These are phyloP conservation scores for Melastoma candidum DNA, from an alignment of 441 rosid species.

Conservation along the genomic window DNA sequence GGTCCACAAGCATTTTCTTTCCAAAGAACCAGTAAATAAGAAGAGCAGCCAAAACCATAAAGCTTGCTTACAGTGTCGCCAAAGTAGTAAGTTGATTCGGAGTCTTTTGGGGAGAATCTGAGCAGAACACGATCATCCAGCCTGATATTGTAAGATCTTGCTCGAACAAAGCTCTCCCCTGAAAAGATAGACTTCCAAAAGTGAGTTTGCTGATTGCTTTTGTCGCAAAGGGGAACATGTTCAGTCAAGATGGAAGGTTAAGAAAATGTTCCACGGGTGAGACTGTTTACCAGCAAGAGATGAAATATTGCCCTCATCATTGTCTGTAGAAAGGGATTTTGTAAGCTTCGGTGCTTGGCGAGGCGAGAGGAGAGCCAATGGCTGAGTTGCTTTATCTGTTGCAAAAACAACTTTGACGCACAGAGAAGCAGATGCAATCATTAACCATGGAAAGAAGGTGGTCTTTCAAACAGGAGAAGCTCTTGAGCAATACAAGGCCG, in stretches of 20 bases:
- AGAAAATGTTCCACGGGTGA: conserved; percentile 11
- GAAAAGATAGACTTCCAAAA: conserved; percentile 34
- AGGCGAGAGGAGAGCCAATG: conserved; percentile 29
- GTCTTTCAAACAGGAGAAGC: conserved; percentile 4
- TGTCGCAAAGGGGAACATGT: neutral
- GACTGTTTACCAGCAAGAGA: conserved; percentile 23
- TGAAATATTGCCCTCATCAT: conserved; percentile 27
- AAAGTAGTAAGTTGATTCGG: conserved; percentile 86
- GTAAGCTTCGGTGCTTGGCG: conserved; percentile 31
- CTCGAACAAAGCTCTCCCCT: conserved; percentile 91
- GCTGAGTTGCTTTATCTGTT: conserved; percentile 25
- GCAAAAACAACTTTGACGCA: neutral
- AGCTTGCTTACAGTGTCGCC: conserved; percentile 54
- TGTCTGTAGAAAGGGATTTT: conserved; percentile 32
- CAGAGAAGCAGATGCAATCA: neutral
- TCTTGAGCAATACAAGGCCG: neutral
- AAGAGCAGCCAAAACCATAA: too few relatives aligned
- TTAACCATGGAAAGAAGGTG: neutral
- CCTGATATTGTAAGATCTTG: conserved; percentile 90
- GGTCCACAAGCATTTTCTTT: too few relatives aligned
- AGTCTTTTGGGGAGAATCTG: conserved; percentile 82
- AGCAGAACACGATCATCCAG: conserved; percentile 87
- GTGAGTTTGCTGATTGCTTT: neutral
- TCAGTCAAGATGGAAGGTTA: neutral
- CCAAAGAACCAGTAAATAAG: too few relatives aligned